phyloP scores from a whole-genome alignment of 148 eudicot genomes.

The Silene conica region DNA sequence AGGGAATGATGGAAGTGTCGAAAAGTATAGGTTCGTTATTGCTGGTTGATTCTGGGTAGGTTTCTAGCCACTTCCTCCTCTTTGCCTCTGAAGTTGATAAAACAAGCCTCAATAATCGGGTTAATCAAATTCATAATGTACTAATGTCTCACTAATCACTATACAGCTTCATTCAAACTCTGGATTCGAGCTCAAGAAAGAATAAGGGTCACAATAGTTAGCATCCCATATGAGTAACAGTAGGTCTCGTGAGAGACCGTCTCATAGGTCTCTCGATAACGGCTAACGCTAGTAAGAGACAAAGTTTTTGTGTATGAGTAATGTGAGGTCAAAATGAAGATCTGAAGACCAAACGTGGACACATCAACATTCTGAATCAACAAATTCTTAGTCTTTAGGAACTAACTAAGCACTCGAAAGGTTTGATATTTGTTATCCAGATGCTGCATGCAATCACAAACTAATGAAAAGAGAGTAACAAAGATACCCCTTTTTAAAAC shows the following conservation, averaged over 20 bases:
- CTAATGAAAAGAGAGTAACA: background rate
- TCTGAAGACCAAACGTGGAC: background rate
- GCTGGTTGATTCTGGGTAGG: slow-evolving; percentile 79
- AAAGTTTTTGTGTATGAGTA: background rate
- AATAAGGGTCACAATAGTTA: background rate
- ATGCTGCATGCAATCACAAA: slow-evolving; percentile 11
- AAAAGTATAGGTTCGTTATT: slow-evolving; percentile 70
- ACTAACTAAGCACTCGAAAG: background rate
- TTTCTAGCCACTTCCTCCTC: slow-evolving; percentile 94
- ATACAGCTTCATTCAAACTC: background rate
- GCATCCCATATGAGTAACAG: too few relatives aligned
- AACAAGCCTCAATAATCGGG: slow-evolving; percentile 6
- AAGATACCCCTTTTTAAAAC: background rate
- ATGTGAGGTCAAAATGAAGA: background rate
- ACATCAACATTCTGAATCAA: background rate
- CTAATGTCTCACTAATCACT: background rate
- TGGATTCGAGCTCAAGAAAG: background rate
- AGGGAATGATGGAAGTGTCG: slow-evolving; percentile 92
- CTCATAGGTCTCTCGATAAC: too few relatives aligned
- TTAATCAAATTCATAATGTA: background rate
- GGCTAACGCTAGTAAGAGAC: too few relatives aligned
- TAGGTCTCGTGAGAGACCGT: too few relatives aligned
- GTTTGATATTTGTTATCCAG: background rate
- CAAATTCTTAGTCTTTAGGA: background rate
- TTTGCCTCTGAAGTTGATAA: slow-evolving; percentile 59